phyloP scores from a whole-genome alignment of 1,284 basidiomycete genomes.

The Ceratorhiza oryzae-sativae region DNA sequence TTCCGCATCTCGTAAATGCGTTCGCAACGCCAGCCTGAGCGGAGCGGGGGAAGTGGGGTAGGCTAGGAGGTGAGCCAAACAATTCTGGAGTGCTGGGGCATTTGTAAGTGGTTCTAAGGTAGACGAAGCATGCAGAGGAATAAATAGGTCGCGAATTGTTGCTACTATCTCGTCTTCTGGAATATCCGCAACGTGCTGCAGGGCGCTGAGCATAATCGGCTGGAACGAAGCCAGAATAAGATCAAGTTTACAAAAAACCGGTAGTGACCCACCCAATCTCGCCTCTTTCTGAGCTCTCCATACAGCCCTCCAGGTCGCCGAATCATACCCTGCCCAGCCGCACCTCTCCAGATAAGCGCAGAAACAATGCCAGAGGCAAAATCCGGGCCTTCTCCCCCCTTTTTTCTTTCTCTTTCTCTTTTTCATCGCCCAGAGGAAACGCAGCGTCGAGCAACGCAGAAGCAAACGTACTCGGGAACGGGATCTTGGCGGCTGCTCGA shows the following conservation, averaged over 20 bases:
- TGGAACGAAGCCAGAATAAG: neutral
- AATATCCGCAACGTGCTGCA: constrained; percentile 37
- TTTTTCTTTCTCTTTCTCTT: constrained; percentile 2
- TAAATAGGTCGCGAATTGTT: constrained; percentile 27
- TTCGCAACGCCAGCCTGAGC: constrained; percentile 25
- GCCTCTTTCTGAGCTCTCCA: constrained; percentile 21
- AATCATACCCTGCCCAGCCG: constrained; percentile 31
- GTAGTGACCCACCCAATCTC: constrained; percentile 20
- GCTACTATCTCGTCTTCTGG: constrained; percentile 39
- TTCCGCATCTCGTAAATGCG: constrained; percentile 28
- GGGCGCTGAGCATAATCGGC: constrained; percentile 31
- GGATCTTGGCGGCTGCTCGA: constrained; percentile 30
- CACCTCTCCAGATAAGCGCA: constrained; percentile 32
- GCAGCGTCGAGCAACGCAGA: constrained; percentile 24
- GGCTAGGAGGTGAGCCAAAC: constrained; percentile 28
- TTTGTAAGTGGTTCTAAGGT: constrained; percentile 1
- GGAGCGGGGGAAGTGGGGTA: constrained; percentile 34
- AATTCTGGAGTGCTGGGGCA: constrained; percentile 18
- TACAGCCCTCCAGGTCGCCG: constrained; percentile 28
- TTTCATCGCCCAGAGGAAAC: neutral
- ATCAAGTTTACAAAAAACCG: neutral
- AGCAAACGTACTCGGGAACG: constrained; percentile 36
- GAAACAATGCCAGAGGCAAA: constrained; percentile 31
- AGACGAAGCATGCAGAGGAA: neutral
- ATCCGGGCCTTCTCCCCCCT: constrained; percentile 3